Conservation (phyloP, 805 yeast species). For the Candida namnaoensis region DNA sequence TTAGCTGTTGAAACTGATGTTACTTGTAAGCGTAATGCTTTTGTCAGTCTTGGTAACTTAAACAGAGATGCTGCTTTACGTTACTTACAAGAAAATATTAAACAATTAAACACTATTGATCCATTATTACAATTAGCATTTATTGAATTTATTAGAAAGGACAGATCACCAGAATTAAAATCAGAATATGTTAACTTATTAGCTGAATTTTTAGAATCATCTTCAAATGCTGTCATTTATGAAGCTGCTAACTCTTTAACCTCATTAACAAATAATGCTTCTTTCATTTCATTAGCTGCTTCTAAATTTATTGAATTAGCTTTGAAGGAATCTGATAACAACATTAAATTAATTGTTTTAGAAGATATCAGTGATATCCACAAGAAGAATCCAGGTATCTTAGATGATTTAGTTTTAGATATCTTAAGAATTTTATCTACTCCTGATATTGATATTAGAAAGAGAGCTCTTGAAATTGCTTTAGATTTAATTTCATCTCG, state of each 20-base stretch:
- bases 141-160: slow-evolving; percentile 85
- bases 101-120: slow-evolving; percentile 56
- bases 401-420: slow-evolving; percentile 80
- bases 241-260: slow-evolving; percentile 86
- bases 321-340: slow-evolving; percentile 88
- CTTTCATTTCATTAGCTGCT: slow-evolving; percentile 71
- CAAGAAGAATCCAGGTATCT: slow-evolving; percentile 65
- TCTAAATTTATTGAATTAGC: slow-evolving; percentile 82
- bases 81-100: slow-evolving; percentile 66
- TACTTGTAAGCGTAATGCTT: slow-evolving; percentile 92
- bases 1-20: slow-evolving; percentile 82
- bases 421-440: slow-evolving; percentile 78
- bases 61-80: slow-evolving; percentile 79
- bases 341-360: slow-evolving; percentile 85
- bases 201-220: slow-evolving; percentile 60
- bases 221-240: slow-evolving; percentile 67
- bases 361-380: slow-evolving; percentile 78
- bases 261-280: slow-evolving; percentile 50
- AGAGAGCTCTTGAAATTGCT: slow-evolving; percentile 80
- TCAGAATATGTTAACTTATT: slow-evolving; percentile 66
- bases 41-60: slow-evolving; percentile 74
- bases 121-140: slow-evolving; percentile 82
- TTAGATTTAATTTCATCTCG: slow-evolving; percentile 72
- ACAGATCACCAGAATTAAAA: slow-evolving; percentile 57
- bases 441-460: slow-evolving; percentile 86